Base-by-base conservation (phyloP, 495 filamentous ascomycete species). In the Penicillium goetzii region DNA sequence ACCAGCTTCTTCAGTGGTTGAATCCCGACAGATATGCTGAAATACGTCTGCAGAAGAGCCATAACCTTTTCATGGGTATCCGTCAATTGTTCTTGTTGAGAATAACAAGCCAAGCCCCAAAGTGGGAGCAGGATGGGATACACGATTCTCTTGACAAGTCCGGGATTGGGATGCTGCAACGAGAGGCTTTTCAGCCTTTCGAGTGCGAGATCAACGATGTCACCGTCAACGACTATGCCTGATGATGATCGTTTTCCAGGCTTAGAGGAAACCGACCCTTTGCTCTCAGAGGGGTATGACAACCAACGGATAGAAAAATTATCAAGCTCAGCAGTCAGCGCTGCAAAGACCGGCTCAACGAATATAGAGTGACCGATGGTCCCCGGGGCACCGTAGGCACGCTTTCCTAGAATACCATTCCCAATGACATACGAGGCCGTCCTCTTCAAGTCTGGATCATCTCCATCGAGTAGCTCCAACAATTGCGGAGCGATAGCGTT, bases 401-500 rank as follows among this genome's bases (percentile, higher is more conserved):
- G 87, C 58, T 86, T 86, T 0, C 87, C 86, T 52, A 95, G 70
- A 21, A 93, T 87, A 1, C 90, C 89, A 67, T 86, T 89, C 0
- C 88, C 90, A 58, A 93, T 88, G 47, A 91, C 83, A 69, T 91
- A 91, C 0, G 89, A 85, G 4, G 87, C 88, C 7, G 84, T 87
- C 64, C 82, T 89, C 59, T 75, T 81, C 62, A 93, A 74, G 67
- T 92, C 90, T 5, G 75, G 80, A 30, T 86, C 85, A 32, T 80
- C 76, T 1, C 88, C 88, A 66, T 92, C 89, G 23, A 95, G 81
- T 15, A 93, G 79, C 34, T 71, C 67, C 21, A 90, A 74, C 14
- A 95, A 78, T 65, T 93, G 90, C 10, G 88, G 86, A 3, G 84
- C 86, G 54, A 92, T 84, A 14, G 77, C 77, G 4, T 77, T 67